Percentiles rank a stretch among this genome's conserved stretches.
Conservation (phyloP, 345 rosid genomes). For the Camelina laxa region DNA sequence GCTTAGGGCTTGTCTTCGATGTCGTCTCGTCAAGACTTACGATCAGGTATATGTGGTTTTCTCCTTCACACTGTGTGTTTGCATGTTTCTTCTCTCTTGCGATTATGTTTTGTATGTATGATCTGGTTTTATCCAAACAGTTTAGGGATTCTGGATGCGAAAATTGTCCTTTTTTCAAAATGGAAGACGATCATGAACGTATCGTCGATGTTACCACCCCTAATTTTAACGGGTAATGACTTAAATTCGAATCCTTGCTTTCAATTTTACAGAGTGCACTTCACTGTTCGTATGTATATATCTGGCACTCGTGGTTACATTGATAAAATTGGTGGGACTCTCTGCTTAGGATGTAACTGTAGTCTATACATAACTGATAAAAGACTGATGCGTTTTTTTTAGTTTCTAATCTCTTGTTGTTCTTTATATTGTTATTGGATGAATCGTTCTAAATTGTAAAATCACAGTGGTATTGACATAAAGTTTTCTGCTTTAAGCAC, state of each 20-base stretch:
- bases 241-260: neutral
- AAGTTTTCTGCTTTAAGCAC: conserved; percentile 27
- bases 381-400: neutral
- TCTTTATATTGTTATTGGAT: neutral
- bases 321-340: neutral
- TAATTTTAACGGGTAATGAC: conserved; percentile 72
- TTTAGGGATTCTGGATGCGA: conserved; percentile 88
- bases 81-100: conserved; percentile 11
- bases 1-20: conserved; percentile 86
- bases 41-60: conserved; percentile 61
- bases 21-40: conserved; percentile 89
- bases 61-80: neutral
- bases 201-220: conserved; percentile 86
- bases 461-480: neutral
- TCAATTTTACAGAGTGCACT: neutral
- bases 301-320: neutral
- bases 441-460: neutral
- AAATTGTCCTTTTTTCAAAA: conserved; percentile 83
- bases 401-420: neutral
- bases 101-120: neutral
- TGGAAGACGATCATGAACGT: conserved; percentile 84
- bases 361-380: neutral
- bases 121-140: conserved; percentile 40
- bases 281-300: conserved; percentile 11
- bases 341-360: conserved; percentile 15